Percentiles rank a stretch among this genome's conserved stretches.
Conservation (phyloP, 2,329 filamentous ascomycete genomes). For the Amesomyces nigricolor region DNA sequence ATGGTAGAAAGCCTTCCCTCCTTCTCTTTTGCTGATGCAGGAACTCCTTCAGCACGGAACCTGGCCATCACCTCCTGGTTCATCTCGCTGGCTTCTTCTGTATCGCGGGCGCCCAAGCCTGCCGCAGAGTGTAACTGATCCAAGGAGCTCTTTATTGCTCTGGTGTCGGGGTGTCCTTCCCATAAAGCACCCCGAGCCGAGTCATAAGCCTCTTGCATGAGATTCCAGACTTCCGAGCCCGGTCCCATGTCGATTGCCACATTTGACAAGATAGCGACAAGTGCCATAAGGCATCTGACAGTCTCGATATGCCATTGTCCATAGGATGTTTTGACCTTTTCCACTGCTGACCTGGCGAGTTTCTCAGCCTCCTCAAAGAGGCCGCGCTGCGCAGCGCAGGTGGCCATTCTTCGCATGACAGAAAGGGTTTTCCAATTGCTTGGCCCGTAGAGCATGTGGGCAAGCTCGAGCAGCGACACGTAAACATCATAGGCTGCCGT, state of each 20-base stretch:
- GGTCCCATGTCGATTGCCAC: background rate
- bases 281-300: background rate
- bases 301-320: conserved; percentile 7
- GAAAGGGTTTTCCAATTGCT: background rate
- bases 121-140: background rate
- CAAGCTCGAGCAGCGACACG: background rate
- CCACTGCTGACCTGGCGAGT: background rate
- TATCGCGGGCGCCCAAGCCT: too few species aligned
- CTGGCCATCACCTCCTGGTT: background rate
- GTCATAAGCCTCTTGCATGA: conserved; percentile 4
- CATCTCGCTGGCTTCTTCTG: background rate
- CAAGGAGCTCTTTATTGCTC: background rate
- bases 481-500: background rate
- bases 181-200: background rate
- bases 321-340: background rate
- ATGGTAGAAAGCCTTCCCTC: background rate
- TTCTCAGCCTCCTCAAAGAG: conserved; percentile 3
- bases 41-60: too few species aligned
- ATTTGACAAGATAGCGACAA: background rate
- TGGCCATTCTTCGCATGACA: background rate
- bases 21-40: background rate
- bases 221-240: background rate
- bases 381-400: background rate
- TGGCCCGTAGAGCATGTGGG: background rate
- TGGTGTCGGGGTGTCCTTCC: background rate